Evolutionary conservation across 164 flowering plant genomes (phyloP), one percentile per base, ranked within the genome.

Genomic region (Dillenia suffruticosa): DNA sequence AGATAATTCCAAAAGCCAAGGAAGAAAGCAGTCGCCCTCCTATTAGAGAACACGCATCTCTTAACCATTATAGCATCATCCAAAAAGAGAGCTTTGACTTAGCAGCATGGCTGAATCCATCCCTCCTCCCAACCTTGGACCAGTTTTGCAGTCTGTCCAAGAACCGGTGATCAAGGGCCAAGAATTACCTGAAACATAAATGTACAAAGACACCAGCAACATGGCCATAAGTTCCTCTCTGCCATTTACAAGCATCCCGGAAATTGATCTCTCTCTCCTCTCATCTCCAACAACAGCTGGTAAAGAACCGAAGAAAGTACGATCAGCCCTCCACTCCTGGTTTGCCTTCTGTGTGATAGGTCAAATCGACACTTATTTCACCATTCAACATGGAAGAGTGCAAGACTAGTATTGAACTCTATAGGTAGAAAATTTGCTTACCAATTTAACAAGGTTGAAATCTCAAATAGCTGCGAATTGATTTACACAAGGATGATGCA

Each of bases 241-340:
- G 15, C 46, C 69, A 40, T 16, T 51, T 49, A 79, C 85, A 13
- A 22, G 60, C 17, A 57, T 74, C 54, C 84, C 85, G 13, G 49
- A 73, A 15, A 67, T 86, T 17, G 88, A 86, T 72, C 61, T 83
- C 47, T 17, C 47, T 26, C 77, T 67, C 52, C 74, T 84, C 16
- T n/a, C 57, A 2, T 65, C 83, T 61, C 59, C 75, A 32, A 64
- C 82, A 0, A 19, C 69, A n/a, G 44, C 44, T 13, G 57, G 45
- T 11, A 55, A 61, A 45, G 89, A 80, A 58, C 69, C 78, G 14
- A 61, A 63, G 57, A 79, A 80, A 46, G 80, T 86, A 26, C 62
- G 69, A 48, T 61, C 70, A 10, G 79, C 84, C 46, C 81, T 81
- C 63, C 56, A 46, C 49, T 71, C 74, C 71, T 78, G 69, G 88